A percentile compares a stretch with the other conserved stretches of the same genome.
Conservation (phyloP, 176 grass and related monocot genomes). For the maize (Zea mays) region DNA sequence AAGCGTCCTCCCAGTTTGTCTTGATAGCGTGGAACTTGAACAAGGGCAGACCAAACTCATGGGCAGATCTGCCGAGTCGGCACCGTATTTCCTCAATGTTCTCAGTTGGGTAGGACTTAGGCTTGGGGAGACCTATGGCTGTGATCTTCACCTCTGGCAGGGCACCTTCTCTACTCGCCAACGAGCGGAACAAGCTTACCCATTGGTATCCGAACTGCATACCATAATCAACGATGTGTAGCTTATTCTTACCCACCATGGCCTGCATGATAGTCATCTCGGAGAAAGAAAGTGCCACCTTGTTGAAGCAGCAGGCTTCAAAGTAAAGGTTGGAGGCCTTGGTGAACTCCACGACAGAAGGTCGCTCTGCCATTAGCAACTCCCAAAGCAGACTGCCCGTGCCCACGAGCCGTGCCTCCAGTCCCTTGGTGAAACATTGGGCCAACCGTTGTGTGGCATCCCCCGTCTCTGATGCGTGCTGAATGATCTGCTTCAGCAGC, state of each 20-base stretch:
- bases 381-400: not conserved
- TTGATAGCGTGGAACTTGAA: constrained; percentile 36
- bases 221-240: not conserved
- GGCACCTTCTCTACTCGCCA: not conserved
- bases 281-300: not conserved
- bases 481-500: not conserved
- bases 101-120: constrained; percentile 25
- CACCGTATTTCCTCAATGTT: constrained; percentile 36
- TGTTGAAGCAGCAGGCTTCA: not conserved
- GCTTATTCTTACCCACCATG: not conserved
- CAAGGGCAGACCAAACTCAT: constrained; percentile 22
- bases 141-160: not conserved
- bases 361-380: not conserved
- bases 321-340: not conserved
- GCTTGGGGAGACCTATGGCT: constrained; percentile 20
- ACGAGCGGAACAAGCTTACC: not conserved
- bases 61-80: constrained; percentile 27
- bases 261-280: not conserved
- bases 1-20: constrained; percentile 32
- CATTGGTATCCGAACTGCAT: not conserved
- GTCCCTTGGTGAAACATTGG: not conserved
- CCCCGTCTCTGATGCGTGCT: not conserved
- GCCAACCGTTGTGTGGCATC: not conserved
- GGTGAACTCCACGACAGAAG: not conserved
- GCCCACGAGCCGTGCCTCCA: not conserved